Percentiles rank a stretch among this genome's conserved stretches.
These are phyloP conservation scores for Penicillium sp. DNA, from an alignment of 2,329 filamentous ascomycete genomes.

Conservation along the genomic window DNA sequence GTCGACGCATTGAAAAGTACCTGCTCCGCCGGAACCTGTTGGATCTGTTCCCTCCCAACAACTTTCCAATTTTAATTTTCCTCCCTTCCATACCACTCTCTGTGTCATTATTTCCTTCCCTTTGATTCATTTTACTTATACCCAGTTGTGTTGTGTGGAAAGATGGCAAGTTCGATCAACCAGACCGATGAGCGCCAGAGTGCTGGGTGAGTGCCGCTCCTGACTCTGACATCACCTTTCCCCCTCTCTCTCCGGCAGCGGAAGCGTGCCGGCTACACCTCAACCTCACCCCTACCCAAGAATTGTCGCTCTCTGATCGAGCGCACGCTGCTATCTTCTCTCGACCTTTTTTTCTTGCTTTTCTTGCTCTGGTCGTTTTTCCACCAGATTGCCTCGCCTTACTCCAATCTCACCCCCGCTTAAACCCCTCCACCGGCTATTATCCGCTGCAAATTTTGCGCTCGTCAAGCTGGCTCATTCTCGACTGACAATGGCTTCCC, in stretches of 20 bases:
- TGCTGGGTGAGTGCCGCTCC: constrained; percentile 51
- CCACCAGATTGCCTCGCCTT: not conserved
- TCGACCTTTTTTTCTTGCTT: not conserved
- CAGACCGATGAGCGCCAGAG: constrained; percentile 50
- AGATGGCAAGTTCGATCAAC: constrained; percentile 54
- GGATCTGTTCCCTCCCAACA: constrained; percentile 23
- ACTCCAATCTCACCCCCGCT: constrained; percentile 5
- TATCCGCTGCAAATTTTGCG: constrained; percentile 17
- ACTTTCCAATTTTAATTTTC: constrained; percentile 14
- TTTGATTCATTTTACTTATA: constrained; percentile 12
- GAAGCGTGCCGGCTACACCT: constrained; percentile 15
- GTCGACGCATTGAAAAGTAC: constrained; percentile 32
- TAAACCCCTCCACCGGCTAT: constrained; percentile 17
- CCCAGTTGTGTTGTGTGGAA: constrained; percentile 10
- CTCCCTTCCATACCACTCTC: constrained; percentile 12
- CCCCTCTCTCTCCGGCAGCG: constrained; percentile 18
- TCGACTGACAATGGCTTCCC: constrained; percentile 41
- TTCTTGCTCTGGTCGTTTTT: not conserved
- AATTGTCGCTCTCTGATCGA: not conserved
- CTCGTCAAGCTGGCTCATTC: constrained; percentile 1
- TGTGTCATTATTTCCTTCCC: constrained; percentile 12
- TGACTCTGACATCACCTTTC: constrained; percentile 41
- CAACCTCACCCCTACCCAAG: not conserved
- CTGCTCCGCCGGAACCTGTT: constrained; percentile 33
- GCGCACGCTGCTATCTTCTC: not conserved